These are phyloP conservation scores for Kodamaea hsintzibuensis DNA, from an alignment of 805 yeast genomes.

Conservation along the genomic window DNA sequence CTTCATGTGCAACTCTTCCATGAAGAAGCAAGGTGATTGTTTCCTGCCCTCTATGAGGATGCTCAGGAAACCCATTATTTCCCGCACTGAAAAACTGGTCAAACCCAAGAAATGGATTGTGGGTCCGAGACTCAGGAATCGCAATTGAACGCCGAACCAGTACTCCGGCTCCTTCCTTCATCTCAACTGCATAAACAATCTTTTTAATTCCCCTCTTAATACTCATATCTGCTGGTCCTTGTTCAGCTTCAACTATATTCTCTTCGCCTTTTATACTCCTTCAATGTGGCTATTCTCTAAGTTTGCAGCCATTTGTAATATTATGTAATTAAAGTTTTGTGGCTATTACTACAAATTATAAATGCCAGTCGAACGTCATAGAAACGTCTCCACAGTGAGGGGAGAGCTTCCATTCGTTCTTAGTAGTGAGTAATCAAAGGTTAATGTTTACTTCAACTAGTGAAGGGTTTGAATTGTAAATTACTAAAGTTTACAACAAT, in stretches of 20 bases:
- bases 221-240: not conserved
- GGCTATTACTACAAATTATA: not conserved
- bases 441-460: not conserved
- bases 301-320: not conserved
- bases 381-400: not conserved
- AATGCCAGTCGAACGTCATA: not conserved
- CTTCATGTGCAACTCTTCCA: slow-evolving; percentile 79
- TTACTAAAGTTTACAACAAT: no score
- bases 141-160: slow-evolving; percentile 82
- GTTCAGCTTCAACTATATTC: no score
- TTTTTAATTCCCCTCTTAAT: slow-evolving; percentile 30
- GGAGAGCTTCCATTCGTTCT: not conserved
- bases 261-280: not conserved
- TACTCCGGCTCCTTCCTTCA: slow-evolving; percentile 89
- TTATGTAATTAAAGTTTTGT: not conserved
- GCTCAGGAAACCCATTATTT: slow-evolving; percentile 78
- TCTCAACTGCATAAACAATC: slow-evolving; percentile 57
- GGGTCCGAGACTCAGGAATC: slow-evolving; percentile 61
- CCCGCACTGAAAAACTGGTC: slow-evolving; percentile 73
- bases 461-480: not conserved
- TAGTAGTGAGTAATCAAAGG: not conserved
- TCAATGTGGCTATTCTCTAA: not conserved
- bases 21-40: slow-evolving; percentile 66
- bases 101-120: slow-evolving; percentile 78
- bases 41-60: slow-evolving; percentile 82